Evolutionary conservation across 768 basidiomycete genomes (phyloP), one percentile per base, ranked within the genome.

Genomic region (Lentinula sp.): DNA sequence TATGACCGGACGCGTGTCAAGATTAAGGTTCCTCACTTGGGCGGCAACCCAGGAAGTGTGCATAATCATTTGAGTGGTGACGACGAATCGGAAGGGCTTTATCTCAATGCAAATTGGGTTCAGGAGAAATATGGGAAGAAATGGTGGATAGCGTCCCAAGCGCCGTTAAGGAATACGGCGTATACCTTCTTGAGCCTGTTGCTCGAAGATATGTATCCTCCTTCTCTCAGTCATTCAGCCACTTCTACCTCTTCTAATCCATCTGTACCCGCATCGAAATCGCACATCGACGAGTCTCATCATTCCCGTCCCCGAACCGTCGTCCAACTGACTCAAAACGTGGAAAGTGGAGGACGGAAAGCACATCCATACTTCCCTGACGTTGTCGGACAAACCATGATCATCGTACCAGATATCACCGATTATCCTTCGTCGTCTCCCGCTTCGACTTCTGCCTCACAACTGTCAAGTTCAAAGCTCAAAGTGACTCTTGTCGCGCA

Each of bases 101-200:
- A 95, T 70, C 69, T 95, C 39, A 94, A 95, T 66, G 93, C 88
- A 13, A 91, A 82, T 67, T 94, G 92, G 88, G 86, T 94, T n/a
- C 76, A 81, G 49, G 93, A 95, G 68, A 73, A 78, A 32, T 81
- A 76, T 54, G 90, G 93, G 6, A 80, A 79, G 36, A 89, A 85
- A 67, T 86, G 84, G 84, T 93, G 91, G 89, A 89, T 95, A 61
- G 91, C 91, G 2, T 81, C 90, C 0, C 93, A 95, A 69, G 93
- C 93, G 0, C 91, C 93, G 0, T 73, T 93, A 37, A 83, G 80
- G 4, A 69, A 76, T 52, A 91, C 92, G 0, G 78, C 82, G 0
- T 88, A 94, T 67, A 75, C 90, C 4, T 93, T 93, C 72, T 82
- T 95, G 68, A 89, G 84, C 64, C 70, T 89, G 51, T 77, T 93